Conservation (phyloP, 352 stramenopile genomes). For the Pythium aquatile region DNA sequence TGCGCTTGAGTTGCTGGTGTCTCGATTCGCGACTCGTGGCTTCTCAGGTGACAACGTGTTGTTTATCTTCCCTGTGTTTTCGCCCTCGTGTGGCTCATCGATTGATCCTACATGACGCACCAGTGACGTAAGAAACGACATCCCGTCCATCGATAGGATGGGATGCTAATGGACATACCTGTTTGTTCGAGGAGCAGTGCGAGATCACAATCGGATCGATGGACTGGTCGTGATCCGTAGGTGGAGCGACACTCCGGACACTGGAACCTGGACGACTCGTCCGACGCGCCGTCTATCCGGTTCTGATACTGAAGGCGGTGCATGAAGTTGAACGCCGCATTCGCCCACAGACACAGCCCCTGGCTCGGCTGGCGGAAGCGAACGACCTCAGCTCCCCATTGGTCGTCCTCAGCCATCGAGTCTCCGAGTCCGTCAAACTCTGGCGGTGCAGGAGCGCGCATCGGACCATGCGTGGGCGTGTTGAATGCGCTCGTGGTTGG, state of each 20-base stretch:
- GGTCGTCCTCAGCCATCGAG: slow-evolving; percentile 19
- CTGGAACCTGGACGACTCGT: slow-evolving; percentile 33
- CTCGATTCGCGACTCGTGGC: background rate
- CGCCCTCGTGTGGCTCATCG: slow-evolving; percentile 11
- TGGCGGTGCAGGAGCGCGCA: slow-evolving; percentile 6
- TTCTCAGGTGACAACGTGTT: slow-evolving; percentile 7
- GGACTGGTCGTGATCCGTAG: slow-evolving; percentile 42
- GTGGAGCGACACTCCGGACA: slow-evolving; percentile 49
- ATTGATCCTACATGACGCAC: slow-evolving; percentile 9
- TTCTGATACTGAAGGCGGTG: slow-evolving; percentile 65
- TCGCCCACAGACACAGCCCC: slow-evolving; percentile 63
- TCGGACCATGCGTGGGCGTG: slow-evolving; percentile 23
- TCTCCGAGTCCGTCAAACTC: slow-evolving; percentile 37
- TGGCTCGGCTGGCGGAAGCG: slow-evolving; percentile 55
- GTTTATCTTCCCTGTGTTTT: slow-evolving; percentile 11
- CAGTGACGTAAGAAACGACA: background rate
- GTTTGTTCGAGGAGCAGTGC: slow-evolving; percentile 56
- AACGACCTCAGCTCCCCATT: slow-evolving; percentile 31
- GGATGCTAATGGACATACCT: slow-evolving; percentile 11
- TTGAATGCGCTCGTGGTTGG: slow-evolving; percentile 18
- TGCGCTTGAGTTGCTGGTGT: background rate
- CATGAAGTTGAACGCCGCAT: slow-evolving; percentile 72
- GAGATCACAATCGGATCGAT: slow-evolving; percentile 57
- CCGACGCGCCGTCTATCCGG: slow-evolving; percentile 8
- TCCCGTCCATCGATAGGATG: too few relatives aligned